Conservation (phyloP, 2,329 filamentous ascomycete species). For the Microdochium nivale region DNA sequence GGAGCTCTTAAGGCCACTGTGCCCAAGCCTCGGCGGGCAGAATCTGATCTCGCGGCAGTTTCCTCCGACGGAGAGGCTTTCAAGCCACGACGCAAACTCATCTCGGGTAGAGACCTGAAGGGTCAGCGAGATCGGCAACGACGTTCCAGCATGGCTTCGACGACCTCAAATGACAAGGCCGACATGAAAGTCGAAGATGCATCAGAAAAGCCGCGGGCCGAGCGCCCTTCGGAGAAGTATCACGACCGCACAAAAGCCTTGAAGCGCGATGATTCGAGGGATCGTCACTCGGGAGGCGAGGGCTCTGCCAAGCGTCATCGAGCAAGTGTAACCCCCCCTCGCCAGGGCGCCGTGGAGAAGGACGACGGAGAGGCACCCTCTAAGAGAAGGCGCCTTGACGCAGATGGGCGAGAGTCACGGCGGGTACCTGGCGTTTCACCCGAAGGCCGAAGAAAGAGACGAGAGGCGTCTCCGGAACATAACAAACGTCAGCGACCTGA, state of each 20-base stretch:
- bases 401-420: slow-evolving; percentile 41
- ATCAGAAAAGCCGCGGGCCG: slow-evolving; percentile 38
- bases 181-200: slow-evolving; percentile 34
- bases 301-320: slow-evolving; percentile 48
- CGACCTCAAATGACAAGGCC: slow-evolving; percentile 26
- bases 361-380: slow-evolving; percentile 40
- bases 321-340: slow-evolving; percentile 49
- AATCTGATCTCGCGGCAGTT: slow-evolving; percentile 41
- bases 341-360: slow-evolving; percentile 41
- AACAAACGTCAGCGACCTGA: slow-evolving; percentile 18
- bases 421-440: slow-evolving; percentile 32
- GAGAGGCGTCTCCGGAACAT: slow-evolving; percentile 31
- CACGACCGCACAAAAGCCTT: slow-evolving; percentile 52
- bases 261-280: slow-evolving; percentile 52
- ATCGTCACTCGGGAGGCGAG: slow-evolving; percentile 42
- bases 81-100: slow-evolving; percentile 54
- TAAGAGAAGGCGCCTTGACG: slow-evolving; percentile 50
- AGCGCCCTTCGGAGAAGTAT: slow-evolving; percentile 41
- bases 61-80: slow-evolving; percentile 49
- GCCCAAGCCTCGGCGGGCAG: slow-evolving; percentile 40
- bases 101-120: slow-evolving; percentile 54
- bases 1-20: slow-evolving; percentile 32
- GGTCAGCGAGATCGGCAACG: slow-evolving; percentile 50
- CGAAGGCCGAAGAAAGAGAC: slow-evolving; percentile 36
- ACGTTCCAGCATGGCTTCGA: slow-evolving; percentile 49